Base-by-base conservation (phyloP, 345 rosid species). In the Moricandia arvensis region DNA sequence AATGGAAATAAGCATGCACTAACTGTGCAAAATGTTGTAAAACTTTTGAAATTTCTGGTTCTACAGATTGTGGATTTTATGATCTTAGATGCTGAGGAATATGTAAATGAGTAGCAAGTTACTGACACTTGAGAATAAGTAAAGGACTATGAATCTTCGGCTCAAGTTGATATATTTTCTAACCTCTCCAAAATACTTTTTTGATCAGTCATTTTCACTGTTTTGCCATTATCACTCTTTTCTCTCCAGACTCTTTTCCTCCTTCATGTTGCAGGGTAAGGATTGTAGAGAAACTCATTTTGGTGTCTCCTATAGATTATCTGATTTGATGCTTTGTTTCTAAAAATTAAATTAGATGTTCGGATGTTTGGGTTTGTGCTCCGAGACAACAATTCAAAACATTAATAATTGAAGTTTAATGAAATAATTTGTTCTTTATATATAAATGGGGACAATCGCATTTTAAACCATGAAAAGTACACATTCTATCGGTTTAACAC, bases 111-210 rank as follows among this genome's bases (percentile, higher is more conserved):
- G 58, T 66, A 45, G 5, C 17, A 67, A 67, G 45, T 6, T 31
- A 6, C n/a, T 69, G 9, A 3, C 15, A 9, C 9, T 31, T 49
- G 71, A 66, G 8, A 53, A 29, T 3, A 29, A 29, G 31, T 29
- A 89, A 88, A 34, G 85, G 90, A 55, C 73, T 87, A 12, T 26
- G 54, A 41, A 68, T 62, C 81, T 80, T 67, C 68, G 53, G 78
- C 72, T 76, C 79, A 74, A 51, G 69, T 58, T 37, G 6, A 59
- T 73, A 62, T 41, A 7, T 41, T 26, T 45, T 51, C 65, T 62
- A 71, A n/a, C 5, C 59, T 83, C 60, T 77, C 87, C 37, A 69
- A 41, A 71, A 68, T 31, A 68, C 75, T 86, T 77, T 69, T 75
- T 1, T 33, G 24, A 21, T 21, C 24, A 21, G 24, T 21, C 24